These are phyloP conservation scores for Nicotiana noctiflora DNA, from an alignment of 257 asterid genomes.

Conservation along the genomic window DNA sequence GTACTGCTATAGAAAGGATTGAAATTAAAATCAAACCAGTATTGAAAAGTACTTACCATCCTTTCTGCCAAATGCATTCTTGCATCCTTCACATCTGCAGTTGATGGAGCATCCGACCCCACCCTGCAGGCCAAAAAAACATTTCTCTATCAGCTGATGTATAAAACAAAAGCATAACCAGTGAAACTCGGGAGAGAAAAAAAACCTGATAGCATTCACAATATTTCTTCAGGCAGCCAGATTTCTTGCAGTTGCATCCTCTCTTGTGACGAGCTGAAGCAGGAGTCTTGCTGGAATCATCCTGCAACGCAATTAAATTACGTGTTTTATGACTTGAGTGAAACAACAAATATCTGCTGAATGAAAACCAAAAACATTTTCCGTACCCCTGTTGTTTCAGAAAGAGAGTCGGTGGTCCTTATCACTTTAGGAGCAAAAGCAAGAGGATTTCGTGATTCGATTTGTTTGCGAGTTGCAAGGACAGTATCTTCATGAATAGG, in stretches of 20 bases:
- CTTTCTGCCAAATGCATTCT: slow-evolving; percentile 81
- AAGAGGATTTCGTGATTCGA: slow-evolving; percentile 94
- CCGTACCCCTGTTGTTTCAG: slow-evolving; percentile 54
- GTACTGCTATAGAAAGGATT: neutral
- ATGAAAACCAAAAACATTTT: neutral
- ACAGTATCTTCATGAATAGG: slow-evolving; percentile 96
- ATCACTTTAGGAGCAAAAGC: slow-evolving; percentile 98
- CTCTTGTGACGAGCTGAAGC: slow-evolving; percentile 98
- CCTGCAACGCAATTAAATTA: slow-evolving; percentile 28
- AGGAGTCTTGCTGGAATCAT: slow-evolving; percentile 79
- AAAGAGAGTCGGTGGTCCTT: slow-evolving; percentile 39
- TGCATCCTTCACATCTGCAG: slow-evolving; percentile 97
- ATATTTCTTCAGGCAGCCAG: slow-evolving; percentile 91
- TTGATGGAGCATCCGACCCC: slow-evolving; percentile 94
- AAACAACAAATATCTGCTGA: neutral
- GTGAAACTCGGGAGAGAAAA: neutral
- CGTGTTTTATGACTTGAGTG: neutral
- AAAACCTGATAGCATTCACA: slow-evolving; percentile 98
- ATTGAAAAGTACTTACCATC: slow-evolving; percentile 47
- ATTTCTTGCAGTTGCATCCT: slow-evolving; percentile 99
- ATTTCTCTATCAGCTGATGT: slow-evolving; percentile 23
- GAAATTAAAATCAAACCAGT: neutral
- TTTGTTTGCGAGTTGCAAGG: slow-evolving; percentile 89
- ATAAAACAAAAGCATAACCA: slow-evolving; percentile 2
- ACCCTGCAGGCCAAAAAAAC: slow-evolving; percentile 40